phyloP scores from a whole-genome alignment of 345 rosid species.

The Garcia nutans region DNA sequence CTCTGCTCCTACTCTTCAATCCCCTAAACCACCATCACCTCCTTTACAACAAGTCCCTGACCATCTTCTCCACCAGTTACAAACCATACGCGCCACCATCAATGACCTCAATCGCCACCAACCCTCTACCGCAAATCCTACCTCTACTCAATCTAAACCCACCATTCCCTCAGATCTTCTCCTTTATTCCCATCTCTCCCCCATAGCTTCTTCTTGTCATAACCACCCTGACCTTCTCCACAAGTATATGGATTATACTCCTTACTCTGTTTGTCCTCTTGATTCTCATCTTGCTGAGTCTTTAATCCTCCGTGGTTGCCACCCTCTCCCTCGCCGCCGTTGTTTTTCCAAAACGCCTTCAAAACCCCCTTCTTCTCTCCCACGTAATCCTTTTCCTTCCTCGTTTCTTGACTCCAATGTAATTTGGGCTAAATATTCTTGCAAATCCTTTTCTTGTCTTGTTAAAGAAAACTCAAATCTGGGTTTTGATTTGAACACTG shows the following conservation, averaged over 20 bases:
- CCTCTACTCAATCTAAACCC: constrained; percentile 26
- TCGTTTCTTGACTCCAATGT: constrained; percentile 65
- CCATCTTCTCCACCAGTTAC: constrained; percentile 78
- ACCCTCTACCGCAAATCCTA: constrained; percentile 33
- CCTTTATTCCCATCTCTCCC: constrained; percentile 68
- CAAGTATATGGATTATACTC: constrained; percentile 76
- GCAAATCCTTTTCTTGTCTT: constrained; percentile 75
- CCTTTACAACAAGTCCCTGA: constrained; percentile 63
- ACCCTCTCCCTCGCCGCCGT: constrained; percentile 98
- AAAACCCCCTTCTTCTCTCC: constrained; percentile 45
- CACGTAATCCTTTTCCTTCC: constrained; percentile 51
- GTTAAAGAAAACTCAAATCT: constrained; percentile 43
- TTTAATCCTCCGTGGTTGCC: constrained; percentile 91
- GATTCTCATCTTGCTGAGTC: constrained; percentile 74
- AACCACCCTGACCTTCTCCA: constrained; percentile 85
- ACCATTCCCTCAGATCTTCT: constrained; percentile 72
- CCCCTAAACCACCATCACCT: constrained; percentile 45
- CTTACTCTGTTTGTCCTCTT: constrained; percentile 75
- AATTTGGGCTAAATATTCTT: constrained; percentile 66
- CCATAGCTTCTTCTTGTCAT: constrained; percentile 89
- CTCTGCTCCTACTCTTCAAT: constrained; percentile 61
- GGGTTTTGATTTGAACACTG: constrained; percentile 59
- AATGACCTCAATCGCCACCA: constrained; percentile 83
- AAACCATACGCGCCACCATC: constrained; percentile 90
- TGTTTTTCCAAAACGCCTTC: constrained; percentile 83